Percentiles rank a stretch among this genome's conserved stretches.
Evolutionary conservation across 305 asterid species (phyloP).

Genomic region (Fraxinus sp.): DNA sequence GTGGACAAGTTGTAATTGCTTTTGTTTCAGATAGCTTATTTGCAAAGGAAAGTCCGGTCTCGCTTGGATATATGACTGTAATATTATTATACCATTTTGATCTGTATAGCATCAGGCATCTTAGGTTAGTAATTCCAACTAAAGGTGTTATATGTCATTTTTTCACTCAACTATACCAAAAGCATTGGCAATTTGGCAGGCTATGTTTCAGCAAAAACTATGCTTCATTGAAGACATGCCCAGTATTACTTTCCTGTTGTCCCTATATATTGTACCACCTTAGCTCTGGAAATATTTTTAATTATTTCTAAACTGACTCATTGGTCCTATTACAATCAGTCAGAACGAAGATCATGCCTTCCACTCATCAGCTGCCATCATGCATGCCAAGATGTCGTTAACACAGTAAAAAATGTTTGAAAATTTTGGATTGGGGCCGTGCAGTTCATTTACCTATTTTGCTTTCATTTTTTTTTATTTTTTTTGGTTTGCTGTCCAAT

Average conservation of each 20-base stretch:
- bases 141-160: not conserved
- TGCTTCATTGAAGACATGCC: not conserved
- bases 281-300: not conserved
- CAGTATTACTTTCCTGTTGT: not conserved
- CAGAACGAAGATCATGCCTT: not conserved
- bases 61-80: not conserved
- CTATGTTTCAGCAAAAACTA: not conserved
- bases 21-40: not conserved
- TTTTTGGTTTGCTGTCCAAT: not conserved
- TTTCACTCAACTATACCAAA: not conserved
- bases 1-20: not conserved
- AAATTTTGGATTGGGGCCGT: not conserved
- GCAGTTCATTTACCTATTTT: not conserved
- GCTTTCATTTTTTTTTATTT: not conserved
- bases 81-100: not conserved
- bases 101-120: not conserved
- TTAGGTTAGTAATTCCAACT: not conserved
- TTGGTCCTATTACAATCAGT: constrained; percentile 6
- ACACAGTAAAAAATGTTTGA: not conserved
- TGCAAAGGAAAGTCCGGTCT: not conserved
- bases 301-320: not conserved
- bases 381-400: constrained; percentile 6
- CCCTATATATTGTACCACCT: not conserved
- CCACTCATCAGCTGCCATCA: not conserved
- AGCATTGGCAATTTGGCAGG: not conserved